phyloP scores from a whole-genome alignment of 176 grass and related monocot species.

The Oryza brachyantha region DNA sequence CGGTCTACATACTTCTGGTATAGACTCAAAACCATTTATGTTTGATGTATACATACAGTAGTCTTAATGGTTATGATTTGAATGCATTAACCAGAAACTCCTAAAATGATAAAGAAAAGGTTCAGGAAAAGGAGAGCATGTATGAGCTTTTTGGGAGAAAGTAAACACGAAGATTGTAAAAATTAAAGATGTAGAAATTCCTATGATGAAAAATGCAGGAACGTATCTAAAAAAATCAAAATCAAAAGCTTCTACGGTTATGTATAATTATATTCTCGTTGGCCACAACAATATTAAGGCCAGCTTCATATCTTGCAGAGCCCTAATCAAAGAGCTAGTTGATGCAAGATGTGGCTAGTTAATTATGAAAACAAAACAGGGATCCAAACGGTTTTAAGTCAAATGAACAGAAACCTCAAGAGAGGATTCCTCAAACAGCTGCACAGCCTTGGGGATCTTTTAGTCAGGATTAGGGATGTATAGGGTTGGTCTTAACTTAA shows the following conservation, averaged over 20 bases:
- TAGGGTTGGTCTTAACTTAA: neutral
- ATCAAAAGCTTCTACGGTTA: neutral
- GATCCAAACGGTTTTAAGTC: slow-evolving; percentile 15
- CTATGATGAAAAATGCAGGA: neutral
- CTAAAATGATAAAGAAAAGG: neutral
- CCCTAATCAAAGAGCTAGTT: neutral
- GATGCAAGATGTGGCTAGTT: neutral
- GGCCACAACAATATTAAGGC: neutral
- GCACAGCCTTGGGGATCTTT: neutral
- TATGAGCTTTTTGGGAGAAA: neutral
- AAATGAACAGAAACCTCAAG: slow-evolving; percentile 15
- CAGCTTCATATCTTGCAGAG: neutral
- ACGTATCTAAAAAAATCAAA: neutral
- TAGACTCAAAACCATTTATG: neutral
- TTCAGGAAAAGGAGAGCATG: neutral
- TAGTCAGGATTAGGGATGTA: neutral
- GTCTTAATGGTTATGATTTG: neutral
- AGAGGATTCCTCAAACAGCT: slow-evolving; percentile 23
- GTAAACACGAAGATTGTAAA: neutral
- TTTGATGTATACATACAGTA: neutral
- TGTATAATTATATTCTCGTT: neutral
- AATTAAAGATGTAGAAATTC: neutral
- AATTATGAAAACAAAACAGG: slow-evolving; percentile 1
- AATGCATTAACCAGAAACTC: neutral
- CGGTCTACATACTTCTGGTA: neutral